These are phyloP conservation scores for Hypsizygus ulmarius DNA, from an alignment of 1,284 basidiomycete genomes.

Conservation along the genomic window DNA sequence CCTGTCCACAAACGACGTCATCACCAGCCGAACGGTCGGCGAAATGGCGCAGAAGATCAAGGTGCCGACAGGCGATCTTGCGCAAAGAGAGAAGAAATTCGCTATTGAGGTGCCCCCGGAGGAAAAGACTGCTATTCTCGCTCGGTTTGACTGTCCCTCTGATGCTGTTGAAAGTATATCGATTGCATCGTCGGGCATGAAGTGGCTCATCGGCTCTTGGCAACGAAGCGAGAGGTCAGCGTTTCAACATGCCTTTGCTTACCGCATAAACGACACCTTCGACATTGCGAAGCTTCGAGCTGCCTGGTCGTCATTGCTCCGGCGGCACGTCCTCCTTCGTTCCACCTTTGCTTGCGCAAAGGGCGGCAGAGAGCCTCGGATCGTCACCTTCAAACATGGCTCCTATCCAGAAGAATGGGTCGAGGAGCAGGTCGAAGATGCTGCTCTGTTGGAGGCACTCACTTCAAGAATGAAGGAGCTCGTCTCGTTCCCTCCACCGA, in stretches of 20 bases:
- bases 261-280: slow-evolving; percentile 32
- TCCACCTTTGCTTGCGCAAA: slow-evolving; percentile 39
- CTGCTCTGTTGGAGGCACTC: slow-evolving; percentile 20
- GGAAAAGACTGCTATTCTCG: slow-evolving; percentile 22
- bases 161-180: slow-evolving; percentile 22
- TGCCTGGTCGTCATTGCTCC: slow-evolving; percentile 39
- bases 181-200: slow-evolving; percentile 35
- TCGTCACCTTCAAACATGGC: slow-evolving; percentile 37
- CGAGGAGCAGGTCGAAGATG: slow-evolving; percentile 22
- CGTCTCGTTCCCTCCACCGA: slow-evolving; percentile 34
- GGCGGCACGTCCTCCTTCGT: slow-evolving; percentile 40
- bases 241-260: slow-evolving; percentile 47
- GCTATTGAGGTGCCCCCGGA: slow-evolving; percentile 3
- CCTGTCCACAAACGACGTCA: slow-evolving; percentile 39
- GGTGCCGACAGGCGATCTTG: background rate
- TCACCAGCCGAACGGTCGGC: slow-evolving; percentile 36
- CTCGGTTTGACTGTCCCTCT: slow-evolving; percentile 16
- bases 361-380: slow-evolving; percentile 29
- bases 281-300: slow-evolving; percentile 28
- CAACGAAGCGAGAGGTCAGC: slow-evolving; percentile 38
- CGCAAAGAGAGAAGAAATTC: background rate
- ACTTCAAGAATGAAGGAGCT: slow-evolving; percentile 32
- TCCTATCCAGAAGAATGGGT: slow-evolving; percentile 24
- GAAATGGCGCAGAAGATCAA: slow-evolving; percentile 30
- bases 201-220: slow-evolving; percentile 43